phyloP scores from a whole-genome alignment of 306 rosid genomes.

The Mimosa bimucronata region DNA sequence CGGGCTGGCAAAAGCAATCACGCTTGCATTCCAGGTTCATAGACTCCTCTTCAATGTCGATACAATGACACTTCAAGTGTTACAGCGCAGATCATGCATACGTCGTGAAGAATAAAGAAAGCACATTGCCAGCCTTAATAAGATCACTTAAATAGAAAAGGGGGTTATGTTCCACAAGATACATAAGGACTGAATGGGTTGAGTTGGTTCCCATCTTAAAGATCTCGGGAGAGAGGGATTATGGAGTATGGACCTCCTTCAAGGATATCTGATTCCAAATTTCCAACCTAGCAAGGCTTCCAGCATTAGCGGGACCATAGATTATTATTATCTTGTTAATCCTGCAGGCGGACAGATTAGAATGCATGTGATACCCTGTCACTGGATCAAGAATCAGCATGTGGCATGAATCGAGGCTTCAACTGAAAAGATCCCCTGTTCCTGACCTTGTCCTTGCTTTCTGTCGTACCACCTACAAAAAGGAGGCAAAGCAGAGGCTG shows the following conservation, averaged over 20 bases:
- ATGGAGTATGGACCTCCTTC: conserved; percentile 35
- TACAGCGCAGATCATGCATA: not conserved
- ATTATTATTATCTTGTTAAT: not conserved
- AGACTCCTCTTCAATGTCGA: no score
- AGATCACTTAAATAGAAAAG: conserved; percentile 11
- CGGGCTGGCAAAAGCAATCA: no score
- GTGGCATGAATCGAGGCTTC: conserved; percentile 89
- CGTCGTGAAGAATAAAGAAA: not conserved
- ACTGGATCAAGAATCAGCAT: conserved; percentile 78
- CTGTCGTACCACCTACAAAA: conserved; percentile 61
- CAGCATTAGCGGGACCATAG: conserved; percentile 46
- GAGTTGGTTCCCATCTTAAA: conserved; percentile 79
- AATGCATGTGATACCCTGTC: conserved; percentile 55
- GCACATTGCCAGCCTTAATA: not conserved
- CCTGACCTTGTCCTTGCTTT: conserved; percentile 93
- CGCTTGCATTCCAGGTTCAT: no score
- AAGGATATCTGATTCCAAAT: conserved; percentile 69
- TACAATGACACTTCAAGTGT: no score
- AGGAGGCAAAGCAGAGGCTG: not conserved
- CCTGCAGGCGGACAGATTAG: not conserved
- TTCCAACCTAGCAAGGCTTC: conserved; percentile 84
- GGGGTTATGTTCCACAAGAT: no score
- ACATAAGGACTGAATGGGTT: conserved; percentile 69
- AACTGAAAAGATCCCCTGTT: conserved; percentile 85
- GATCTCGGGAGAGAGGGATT: conserved; percentile 81